A percentile compares a stretch with the other conserved stretches of the same genome.
These are phyloP conservation scores for Podospora fimiseda DNA, from an alignment of 495 filamentous ascomycete species.

Conservation along the genomic window DNA sequence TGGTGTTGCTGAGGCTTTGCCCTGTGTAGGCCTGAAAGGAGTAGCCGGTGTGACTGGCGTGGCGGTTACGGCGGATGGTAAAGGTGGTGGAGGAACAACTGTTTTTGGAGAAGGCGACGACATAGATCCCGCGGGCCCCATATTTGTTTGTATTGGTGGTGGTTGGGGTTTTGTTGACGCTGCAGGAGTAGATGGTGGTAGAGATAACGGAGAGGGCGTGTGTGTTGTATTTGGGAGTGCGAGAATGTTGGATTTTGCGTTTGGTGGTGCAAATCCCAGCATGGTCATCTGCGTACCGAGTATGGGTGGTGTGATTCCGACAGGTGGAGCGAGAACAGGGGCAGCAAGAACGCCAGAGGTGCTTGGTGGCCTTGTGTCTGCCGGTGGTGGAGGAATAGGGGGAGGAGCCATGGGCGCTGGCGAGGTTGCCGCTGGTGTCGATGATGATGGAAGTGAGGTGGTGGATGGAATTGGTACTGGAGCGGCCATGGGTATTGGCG, in stretches of 20 bases:
- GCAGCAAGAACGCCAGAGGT: constrained; percentile 37
- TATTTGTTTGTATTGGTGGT: constrained; percentile 4
- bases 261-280: constrained; percentile 14
- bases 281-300: constrained; percentile 21
- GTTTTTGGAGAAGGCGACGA: constrained; percentile 5
- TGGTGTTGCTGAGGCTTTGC: constrained; percentile 8
- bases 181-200: constrained; percentile 12
- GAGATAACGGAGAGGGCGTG: constrained; percentile 34
- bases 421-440: constrained; percentile 11
- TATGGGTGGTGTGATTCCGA: constrained; percentile 14
- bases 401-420: constrained; percentile 22
- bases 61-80: background rate
- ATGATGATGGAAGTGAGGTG: background rate
- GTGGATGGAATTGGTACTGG: background rate
- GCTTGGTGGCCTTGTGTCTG: constrained; percentile 28
- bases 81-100: constrained; percentile 9
- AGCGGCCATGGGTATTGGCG: constrained; percentile 2
- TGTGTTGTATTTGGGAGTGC: constrained; percentile 40
- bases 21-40: constrained; percentile 3
- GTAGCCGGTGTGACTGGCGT: background rate
- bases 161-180: background rate
- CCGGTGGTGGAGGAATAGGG: constrained; percentile 18
- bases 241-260: constrained; percentile 32
- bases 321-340: constrained; percentile 31
- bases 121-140: constrained; percentile 10